A percentile compares a stretch with the other conserved stretches of the same genome.
These are phyloP conservation scores for Cydonia oblonga DNA, from an alignment of 331 rosid species.

Conservation along the genomic window DNA sequence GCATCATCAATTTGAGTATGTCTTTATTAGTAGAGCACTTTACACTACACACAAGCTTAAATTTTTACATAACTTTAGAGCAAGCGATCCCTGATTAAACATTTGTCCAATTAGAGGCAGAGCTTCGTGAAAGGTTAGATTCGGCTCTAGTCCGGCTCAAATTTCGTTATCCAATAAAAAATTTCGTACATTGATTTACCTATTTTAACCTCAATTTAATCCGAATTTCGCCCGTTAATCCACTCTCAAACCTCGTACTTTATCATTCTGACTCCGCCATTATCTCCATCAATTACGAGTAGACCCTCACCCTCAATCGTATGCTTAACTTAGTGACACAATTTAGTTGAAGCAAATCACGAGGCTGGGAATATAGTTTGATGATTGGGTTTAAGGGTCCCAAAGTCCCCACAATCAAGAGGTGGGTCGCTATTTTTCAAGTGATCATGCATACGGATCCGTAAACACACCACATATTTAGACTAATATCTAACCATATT, in stretches of 20 bases:
- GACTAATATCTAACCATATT: no score
- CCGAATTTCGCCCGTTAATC: not conserved
- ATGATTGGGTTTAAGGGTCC: not conserved
- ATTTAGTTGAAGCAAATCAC: not conserved
- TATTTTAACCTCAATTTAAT: not conserved
- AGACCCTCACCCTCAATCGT: not conserved
- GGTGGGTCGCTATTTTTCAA: not conserved
- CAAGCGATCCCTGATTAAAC: no score
- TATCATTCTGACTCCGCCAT: not conserved
- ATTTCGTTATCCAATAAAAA: not conserved
- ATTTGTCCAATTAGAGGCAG: not conserved
- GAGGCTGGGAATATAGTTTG: conserved; percentile 3
- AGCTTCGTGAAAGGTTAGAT: not conserved
- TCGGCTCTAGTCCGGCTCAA: not conserved
- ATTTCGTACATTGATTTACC: not conserved
- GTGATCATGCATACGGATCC: not conserved
- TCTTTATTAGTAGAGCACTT: not conserved
- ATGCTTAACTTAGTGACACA: not conserved
- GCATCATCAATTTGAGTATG: not conserved
- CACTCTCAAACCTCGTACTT: not conserved
- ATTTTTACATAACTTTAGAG: not conserved
- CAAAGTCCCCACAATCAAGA: not conserved
- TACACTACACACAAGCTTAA: not conserved
- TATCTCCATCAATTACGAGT: not conserved
- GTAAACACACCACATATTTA: no score